Base-by-base conservation (phyloP, 805 yeast genomes). In the Sugiyamaella boreocaroliniensis region DNA sequence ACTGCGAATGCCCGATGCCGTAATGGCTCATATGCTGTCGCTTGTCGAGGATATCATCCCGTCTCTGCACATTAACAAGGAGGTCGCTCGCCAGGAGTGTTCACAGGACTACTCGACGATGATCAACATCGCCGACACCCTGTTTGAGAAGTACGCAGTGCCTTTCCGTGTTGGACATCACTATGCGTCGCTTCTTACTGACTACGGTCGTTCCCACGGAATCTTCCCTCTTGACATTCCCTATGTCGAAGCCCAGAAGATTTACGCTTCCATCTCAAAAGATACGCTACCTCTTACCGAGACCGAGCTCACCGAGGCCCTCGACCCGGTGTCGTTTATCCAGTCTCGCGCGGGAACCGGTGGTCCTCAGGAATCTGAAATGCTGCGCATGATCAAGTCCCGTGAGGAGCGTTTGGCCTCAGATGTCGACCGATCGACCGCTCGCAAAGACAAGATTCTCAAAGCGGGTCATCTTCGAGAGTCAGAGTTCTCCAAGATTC, bases 161-260 rank as follows among this genome's bases (percentile, higher is more conserved):
- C 55, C 55, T 2, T 52, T 52, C 49, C 32, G 55, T 10, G 43
- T 43, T 37, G 55, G 55, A 6, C 55, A 52, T 19, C 55, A 52
- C 29, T 49, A 48, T 29, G 55, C 55, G 9, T 52, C 55, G 6
- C 49, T 48, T 44, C 41, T 52, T 12, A 52, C 55, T 8, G 55
- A 52, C 26, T 52, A 43, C 19, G 55, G 55, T 1, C 52, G 55
- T 4, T 43, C 44, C 19, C 34, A 43, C 14, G 52, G 46, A 2
- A 42, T 52, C 16, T 48, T 43, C 49, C 52, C 55, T 15, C 32
- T 34, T 12, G 49, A 52, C n/a, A 52, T 52, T 16, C 48, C 52
- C 6, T 52, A 48, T 32, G 40, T 26, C 1, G 52, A 43, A 4
- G 52, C 55, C 11, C n/a, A 32, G 20, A 15, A 22, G 29, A 49